Evolutionary conservation across 2,329 filamentous ascomycete species (phyloP), one percentile per base, ranked within the genome.

Genomic region (Trichoderma atrobrunneum): DNA sequence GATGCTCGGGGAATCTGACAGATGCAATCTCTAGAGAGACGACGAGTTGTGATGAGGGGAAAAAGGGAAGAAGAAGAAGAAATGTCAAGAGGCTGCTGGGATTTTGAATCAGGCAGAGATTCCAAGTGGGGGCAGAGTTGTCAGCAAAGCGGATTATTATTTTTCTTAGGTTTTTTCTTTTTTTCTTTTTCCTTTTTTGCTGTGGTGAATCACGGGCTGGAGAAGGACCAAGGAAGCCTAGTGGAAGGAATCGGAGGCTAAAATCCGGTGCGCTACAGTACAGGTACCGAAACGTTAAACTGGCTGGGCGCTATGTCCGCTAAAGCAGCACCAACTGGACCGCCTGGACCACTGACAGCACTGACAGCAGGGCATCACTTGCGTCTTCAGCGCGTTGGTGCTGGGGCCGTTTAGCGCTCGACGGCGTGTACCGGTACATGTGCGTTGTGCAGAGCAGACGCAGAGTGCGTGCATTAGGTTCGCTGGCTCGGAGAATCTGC

Each of bases 41-140:
- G 63, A 21, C 36, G 68, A 66, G 57, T 51, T 70, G 39, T 36
- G 62, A 61, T 70, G 71, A 32, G 63, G 64, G 66, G 21, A 26
- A 30, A 36, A 39, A 36, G 56, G 56, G 65, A 72, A 66, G 54
- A 72, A 30, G 56, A 61, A 32, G 39, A 60, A 61, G 60, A 70
- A 61, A 16, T 32, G 32, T 39, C 16, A 26, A 34, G 34, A 56
- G 30, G 48, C 39, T 54, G 69, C 39, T 28, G 48, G 68, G 72
- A 57, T 73, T 73, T 71, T 68, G 61, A 71, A 64, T 60, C 62
- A 69, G 62, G 67, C 73, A 63, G 73, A 73, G n/a, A 65, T 73
- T 26, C 57, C 26, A 65, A 69, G 63, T 70, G 72, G 72, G 65
- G 72, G 39, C 63, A 61, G 18, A 60, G 63, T 72, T 65, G 71